Evolutionary conservation across 139 green algal species (phyloP).

Genomic region (Pleodorina starrii): DNA sequence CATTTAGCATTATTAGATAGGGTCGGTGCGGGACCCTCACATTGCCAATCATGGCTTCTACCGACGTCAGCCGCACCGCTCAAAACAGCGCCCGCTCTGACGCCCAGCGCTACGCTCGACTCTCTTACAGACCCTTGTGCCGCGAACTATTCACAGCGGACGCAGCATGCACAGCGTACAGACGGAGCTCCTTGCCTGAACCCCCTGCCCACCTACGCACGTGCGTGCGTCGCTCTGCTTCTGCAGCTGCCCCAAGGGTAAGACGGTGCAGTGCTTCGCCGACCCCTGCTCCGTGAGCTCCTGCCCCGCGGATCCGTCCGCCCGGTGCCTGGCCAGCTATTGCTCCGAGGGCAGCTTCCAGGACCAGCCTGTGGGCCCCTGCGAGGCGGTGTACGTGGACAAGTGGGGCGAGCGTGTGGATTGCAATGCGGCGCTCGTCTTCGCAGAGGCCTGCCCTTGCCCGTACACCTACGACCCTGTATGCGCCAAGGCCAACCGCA

Average conservation of each 20-base stretch:
- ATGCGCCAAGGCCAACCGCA: background rate
- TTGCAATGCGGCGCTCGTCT: background rate
- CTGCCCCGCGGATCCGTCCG: background rate
- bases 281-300: background rate
- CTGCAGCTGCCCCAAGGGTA: background rate
- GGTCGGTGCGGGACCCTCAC: too few species aligned
- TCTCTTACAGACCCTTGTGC: too few species aligned
- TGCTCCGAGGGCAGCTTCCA: background rate
- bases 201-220: background rate
- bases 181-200: too few species aligned
- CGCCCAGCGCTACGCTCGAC: too few species aligned
- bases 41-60: too few species aligned
- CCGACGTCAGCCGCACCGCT: too few species aligned
- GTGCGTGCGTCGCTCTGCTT: too few species aligned
- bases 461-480: background rate
- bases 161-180: too few species aligned
- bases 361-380: background rate
- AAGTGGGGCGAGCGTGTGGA: background rate
- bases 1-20: too few species aligned
- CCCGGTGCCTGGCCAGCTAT: slow-evolving; percentile 13
- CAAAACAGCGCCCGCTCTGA: too few species aligned
- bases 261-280: slow-evolving; percentile 6
- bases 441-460: background rate
- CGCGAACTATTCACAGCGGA: too few species aligned
- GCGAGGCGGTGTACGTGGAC: slow-evolving; percentile 14